Conservation (phyloP, 1,284 basidiomycete genomes). For the Nidula niveotomentosa region DNA sequence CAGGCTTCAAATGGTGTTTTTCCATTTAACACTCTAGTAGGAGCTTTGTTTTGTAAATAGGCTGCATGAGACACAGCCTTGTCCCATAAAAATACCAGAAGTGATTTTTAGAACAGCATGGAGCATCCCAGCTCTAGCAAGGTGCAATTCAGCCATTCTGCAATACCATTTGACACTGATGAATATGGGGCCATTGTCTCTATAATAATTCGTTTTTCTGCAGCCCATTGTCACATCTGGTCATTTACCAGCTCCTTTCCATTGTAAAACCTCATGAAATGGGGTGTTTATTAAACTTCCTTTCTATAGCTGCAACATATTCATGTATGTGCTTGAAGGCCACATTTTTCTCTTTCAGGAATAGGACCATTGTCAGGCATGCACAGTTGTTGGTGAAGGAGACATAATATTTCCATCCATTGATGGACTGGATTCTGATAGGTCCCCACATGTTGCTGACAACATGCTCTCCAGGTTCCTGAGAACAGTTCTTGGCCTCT, state of each 20-base stretch:
- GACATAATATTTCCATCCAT: constrained; percentile 12
- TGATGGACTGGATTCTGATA: constrained; percentile 5
- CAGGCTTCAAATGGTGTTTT: constrained; percentile 23
- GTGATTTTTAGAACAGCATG: constrained; percentile 23
- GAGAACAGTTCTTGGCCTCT: constrained; percentile 6
- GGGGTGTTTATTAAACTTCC: constrained; percentile 9
- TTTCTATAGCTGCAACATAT: constrained; percentile 6
- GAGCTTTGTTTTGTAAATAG: constrained; percentile 24
- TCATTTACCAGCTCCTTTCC: constrained; percentile 15
- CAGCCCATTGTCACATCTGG: constrained; percentile 5
- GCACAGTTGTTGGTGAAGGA: constrained; percentile 17
- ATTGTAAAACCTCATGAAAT: constrained; percentile 13
- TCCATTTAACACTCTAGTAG: constrained; percentile 11
- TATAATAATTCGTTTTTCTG: constrained; percentile 15
- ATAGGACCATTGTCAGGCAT: constrained; percentile 5
- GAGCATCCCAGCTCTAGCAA: constrained; percentile 19
- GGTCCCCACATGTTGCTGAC: constrained; percentile 11
- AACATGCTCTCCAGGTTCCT: constrained; percentile 4
- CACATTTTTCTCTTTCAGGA: constrained; percentile 13
- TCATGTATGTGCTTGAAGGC: constrained; percentile 11
- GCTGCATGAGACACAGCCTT: constrained; percentile 31
- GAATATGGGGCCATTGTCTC: constrained; percentile 32
- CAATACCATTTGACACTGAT: constrained; percentile 34
- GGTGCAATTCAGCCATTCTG: constrained; percentile 34
- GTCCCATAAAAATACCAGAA: constrained; percentile 35